A percentile compares a stretch with the other conserved stretches of the same genome.
Evolutionary conservation across 2,329 filamentous ascomycete genomes (phyloP).

Genomic region (Pseudopyricularia cyperi): DNA sequence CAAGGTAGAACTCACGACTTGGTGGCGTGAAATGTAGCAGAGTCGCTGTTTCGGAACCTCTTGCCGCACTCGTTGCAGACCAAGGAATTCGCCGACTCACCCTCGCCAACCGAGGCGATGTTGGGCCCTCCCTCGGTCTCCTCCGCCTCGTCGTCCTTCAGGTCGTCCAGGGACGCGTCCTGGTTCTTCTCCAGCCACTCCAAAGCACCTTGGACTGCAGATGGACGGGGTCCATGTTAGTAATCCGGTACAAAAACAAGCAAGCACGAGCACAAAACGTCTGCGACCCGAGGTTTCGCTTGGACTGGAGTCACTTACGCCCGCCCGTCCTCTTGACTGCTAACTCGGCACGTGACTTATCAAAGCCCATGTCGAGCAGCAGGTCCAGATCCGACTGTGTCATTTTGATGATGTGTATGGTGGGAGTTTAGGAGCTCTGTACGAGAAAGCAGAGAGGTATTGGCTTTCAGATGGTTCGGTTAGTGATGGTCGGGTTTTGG

Average conservation of each 20-base stretch:
- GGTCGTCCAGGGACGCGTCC: conserved; percentile 74
- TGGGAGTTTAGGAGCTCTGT: background rate
- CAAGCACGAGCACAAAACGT: background rate
- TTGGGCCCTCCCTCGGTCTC: conserved; percentile 35
- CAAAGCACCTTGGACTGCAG: conserved; percentile 68
- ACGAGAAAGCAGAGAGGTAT: background rate
- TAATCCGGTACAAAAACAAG: too few species aligned
- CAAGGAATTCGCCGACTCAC: conserved; percentile 63
- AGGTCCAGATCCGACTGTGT: conserved; percentile 46
- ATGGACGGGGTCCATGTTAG: conserved; percentile 10
- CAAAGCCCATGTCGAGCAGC: conserved; percentile 66
- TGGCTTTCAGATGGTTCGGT: background rate
- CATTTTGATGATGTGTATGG: conserved; percentile 22
- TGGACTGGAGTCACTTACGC: conserved; percentile 34
- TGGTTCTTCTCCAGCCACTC: conserved; percentile 93
- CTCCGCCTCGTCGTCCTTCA: conserved; percentile 35
- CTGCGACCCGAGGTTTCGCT: background rate
- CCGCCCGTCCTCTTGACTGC: conserved; percentile 76
- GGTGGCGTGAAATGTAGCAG: conserved; percentile 81
- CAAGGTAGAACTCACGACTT: conserved; percentile 49
- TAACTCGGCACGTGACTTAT: conserved; percentile 66
- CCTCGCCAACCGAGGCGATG: conserved; percentile 51
- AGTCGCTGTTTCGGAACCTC: conserved; percentile 67
- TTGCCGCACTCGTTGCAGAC: conserved; percentile 94
- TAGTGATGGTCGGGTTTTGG: too few species aligned